Base-by-base conservation (phyloP, 2,329 filamentous ascomycete species). In the Bisporella sp. region DNA sequence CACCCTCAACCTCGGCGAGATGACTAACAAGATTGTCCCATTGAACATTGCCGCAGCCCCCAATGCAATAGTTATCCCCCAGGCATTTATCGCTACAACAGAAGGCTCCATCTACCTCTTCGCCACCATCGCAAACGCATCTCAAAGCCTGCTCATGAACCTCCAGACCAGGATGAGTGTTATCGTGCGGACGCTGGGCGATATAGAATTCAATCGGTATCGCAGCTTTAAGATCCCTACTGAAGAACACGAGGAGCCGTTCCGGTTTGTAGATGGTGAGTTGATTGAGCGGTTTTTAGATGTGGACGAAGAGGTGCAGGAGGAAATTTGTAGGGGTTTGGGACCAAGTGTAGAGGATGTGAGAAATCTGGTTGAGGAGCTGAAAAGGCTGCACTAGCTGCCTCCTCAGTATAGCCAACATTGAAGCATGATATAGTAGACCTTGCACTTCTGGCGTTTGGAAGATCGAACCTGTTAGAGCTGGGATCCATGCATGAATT, bases 21-120 rank as follows among this genome's bases (percentile, higher is more conserved):
- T 93, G 79, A 89, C 97, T 49, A 99, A 99, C 64, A 79, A 82
- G 32, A 95, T 97, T 49, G 79, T 85, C 28, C 80, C 80, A 31
- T 79, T 97, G 13, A 75, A 84, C 48, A 81, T 95, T 7, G 75
- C 81, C 31, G 73, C 81, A 3, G 76, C 76, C 13, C 71, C 81
- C 33, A 82, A 76, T 56, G 82, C 87, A 6, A 73, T 85, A 30
- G 82, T 96, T 6, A 72, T 85, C 6, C 92, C 93, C 0, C 82
- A 81, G 62, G 93, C 93, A 21, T 96, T 97, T 64, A 70, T 97
- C 47, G 91, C 81, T 52, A 97, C 93, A 48, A 82, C 91, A 45
- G 92, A 97, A 66, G 93, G 93, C 30, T 86, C 86, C 0, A 84
- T 99, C 45, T 96, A 96, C 67, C 81, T 99, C 56, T 92, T 93